Evolutionary conservation across 1,284 basidiomycete genomes (phyloP).

Genomic region (Schizophyllum commune): DNA sequence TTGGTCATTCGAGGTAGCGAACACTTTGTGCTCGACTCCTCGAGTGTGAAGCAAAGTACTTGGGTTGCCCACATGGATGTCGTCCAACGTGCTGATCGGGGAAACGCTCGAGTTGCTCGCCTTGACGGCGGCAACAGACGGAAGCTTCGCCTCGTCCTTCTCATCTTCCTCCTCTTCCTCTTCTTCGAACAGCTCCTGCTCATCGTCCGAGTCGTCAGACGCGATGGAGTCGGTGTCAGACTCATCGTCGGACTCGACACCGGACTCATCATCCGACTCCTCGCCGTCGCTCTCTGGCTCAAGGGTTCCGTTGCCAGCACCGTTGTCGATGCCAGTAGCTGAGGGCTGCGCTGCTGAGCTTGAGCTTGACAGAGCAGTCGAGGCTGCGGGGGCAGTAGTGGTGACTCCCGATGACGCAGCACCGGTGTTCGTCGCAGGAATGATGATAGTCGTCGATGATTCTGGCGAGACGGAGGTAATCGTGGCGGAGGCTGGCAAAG

Average conservation of each 20-base stretch:
- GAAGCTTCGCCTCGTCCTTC: background rate
- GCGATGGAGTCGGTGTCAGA: background rate
- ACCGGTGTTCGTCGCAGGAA: background rate
- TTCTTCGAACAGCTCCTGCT: background rate
- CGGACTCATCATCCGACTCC: conserved; percentile 12
- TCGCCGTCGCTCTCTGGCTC: conserved; percentile 11
- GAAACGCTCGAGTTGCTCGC: background rate
- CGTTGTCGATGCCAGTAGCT: conserved; percentile 1
- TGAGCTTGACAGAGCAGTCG: conserved; percentile 9
- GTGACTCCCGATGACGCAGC: conserved; percentile 5
- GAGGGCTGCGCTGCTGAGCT: conserved; percentile 6
- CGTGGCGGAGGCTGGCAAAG: background rate
- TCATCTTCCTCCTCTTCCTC: background rate
- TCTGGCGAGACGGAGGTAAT: background rate
- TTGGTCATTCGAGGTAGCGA: conserved; percentile 24
- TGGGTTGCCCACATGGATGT: background rate
- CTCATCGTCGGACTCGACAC: conserved; percentile 5
- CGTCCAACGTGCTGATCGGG: background rate
- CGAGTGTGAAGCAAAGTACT: background rate
- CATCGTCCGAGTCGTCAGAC: background rate
- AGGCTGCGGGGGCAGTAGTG: conserved; percentile 7
- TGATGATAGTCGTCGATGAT: too few species aligned
- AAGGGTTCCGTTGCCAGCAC: conserved; percentile 9
- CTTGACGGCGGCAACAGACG: background rate
- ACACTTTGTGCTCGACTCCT: conserved; percentile 12